Evolutionary conservation across 2,329 filamentous ascomycete genomes (phyloP).

Genomic region (Biscogniauxia marginata): DNA sequence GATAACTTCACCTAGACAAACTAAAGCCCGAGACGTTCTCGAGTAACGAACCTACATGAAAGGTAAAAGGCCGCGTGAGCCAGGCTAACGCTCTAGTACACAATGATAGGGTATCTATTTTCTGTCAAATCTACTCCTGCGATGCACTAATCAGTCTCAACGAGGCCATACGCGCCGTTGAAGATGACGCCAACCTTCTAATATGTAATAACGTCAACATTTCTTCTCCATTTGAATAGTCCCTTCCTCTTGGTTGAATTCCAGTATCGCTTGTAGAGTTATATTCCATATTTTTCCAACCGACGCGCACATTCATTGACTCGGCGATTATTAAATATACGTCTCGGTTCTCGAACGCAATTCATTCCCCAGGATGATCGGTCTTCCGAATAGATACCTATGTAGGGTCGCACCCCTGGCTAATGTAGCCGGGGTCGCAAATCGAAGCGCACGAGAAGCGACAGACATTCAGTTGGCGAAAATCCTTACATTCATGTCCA

Average conservation of each 20-base stretch:
- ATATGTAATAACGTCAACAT: slow-evolving; percentile 11
- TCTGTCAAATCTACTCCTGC: slow-evolving; percentile 12
- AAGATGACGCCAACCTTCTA: slow-evolving; percentile 13
- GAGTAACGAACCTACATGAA: too few species aligned
- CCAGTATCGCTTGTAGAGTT: too few species aligned
- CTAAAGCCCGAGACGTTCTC: too few species aligned
- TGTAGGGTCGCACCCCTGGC: not conserved
- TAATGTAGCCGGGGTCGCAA: not conserved
- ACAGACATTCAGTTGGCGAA: slow-evolving; percentile 57
- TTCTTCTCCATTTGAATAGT: slow-evolving; percentile 4
- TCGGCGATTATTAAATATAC: too few species aligned
- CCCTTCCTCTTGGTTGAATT: too few species aligned
- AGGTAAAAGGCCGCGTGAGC: not conserved
- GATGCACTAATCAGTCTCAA: slow-evolving; percentile 2
- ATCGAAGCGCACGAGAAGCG: not conserved
- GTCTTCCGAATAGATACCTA: not conserved
- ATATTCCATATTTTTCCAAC: too few species aligned
- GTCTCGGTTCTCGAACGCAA: too few species aligned
- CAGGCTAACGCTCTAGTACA: not conserved
- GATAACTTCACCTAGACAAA: too few species aligned
- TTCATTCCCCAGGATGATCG: not conserved
- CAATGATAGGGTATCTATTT: slow-evolving; percentile 7
- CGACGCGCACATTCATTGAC: too few species aligned
- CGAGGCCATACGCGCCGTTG: not conserved
- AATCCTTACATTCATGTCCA: slow-evolving; percentile 76